Evolutionary conservation across 2,329 filamentous ascomycete genomes (phyloP), one percentile per base, ranked within the genome.

Genomic region (Fusarium aywerte): DNA sequence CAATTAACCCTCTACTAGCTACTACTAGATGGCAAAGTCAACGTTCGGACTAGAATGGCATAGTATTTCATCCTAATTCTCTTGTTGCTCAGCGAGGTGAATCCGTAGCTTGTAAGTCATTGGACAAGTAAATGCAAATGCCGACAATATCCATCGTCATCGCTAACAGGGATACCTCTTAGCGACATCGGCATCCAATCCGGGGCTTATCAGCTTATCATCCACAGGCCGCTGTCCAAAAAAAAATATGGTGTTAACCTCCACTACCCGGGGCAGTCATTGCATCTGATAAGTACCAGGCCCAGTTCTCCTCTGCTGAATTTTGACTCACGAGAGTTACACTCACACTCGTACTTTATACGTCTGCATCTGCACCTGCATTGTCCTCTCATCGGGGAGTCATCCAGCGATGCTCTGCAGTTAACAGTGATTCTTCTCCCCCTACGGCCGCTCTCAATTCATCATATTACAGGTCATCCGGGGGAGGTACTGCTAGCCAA

Each of bases 171-270:
- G 21, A 36, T 36, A 29, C 32, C 21, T 49, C 32, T 5, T 31
- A 57, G 70, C 70, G 70, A 73, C 58, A 68, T 65, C 71, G 71
- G 65, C 67, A 61, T 38, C 13, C 21, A 55, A 58, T 31, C 56
- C 43, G 55, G 62, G 62, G 58, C 67, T 72, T 74, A 74, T 73
- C 71, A 49, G 68, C 60, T 73, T 73, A 73, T 74, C 72, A 60
- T 29, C 23, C 60, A 65, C 59, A 54, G 49, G 50, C 47, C 36
- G 32, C 33, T 23, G 21, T 33, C 39, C 21, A n/a, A n/a, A 21
- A 47, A 35, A 54, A 60, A 55, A 62, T 62, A 54, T 57, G 47
- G 36, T 52, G 56, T 23, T 42, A 45, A 68, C 65, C 61, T 65
- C 67, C 55, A 61, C 54, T 67, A 47, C 49, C 64, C 56, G 53